These are phyloP conservation scores for Xylaria bambusicola DNA, from an alignment of 495 filamentous ascomycete genomes.

Conservation along the genomic window DNA sequence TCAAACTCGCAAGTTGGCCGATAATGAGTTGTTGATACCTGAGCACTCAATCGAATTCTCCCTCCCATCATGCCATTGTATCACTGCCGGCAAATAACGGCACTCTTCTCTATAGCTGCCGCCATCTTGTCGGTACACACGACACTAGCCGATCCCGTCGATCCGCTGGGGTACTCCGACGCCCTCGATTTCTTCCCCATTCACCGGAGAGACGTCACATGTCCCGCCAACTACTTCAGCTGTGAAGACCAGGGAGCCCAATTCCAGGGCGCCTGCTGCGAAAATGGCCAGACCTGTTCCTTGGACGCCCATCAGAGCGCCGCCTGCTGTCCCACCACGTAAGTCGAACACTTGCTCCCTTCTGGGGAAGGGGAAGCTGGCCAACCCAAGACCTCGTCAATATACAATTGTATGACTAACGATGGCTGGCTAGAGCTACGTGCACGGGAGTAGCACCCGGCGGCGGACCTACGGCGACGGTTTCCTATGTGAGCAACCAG, in stretches of 20 bases:
- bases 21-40: slow-evolving; percentile 6
- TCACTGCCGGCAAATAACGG: not conserved
- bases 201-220: slow-evolving; percentile 23
- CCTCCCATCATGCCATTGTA: slow-evolving; percentile 10
- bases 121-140: slow-evolving; percentile 18
- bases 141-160: slow-evolving; percentile 23
- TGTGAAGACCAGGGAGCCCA: slow-evolving; percentile 41
- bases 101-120: slow-evolving; percentile 18
- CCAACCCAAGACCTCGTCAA: too few species aligned
- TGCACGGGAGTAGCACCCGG: slow-evolving; percentile 48
- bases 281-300: slow-evolving; percentile 45
- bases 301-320: slow-evolving; percentile 44
- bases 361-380: too few species aligned
- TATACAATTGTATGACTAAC: slow-evolving; percentile 9
- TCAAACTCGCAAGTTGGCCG: not conserved
- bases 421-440: slow-evolving; percentile 36
- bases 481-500: slow-evolving; percentile 51
- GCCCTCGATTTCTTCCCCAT: slow-evolving; percentile 27
- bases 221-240: slow-evolving; percentile 44
- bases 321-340: slow-evolving; percentile 50
- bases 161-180: slow-evolving; percentile 28
- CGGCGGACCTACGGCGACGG: slow-evolving; percentile 36
- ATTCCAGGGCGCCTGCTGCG: slow-evolving; percentile 47
- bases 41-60: not conserved
- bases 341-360: slow-evolving; percentile 22